A percentile compares a stretch with the other conserved stretches of the same genome.
Evolutionary conservation across 2,329 filamentous ascomycete species (phyloP).

Genomic region (Tolypocladium capitatum): DNA sequence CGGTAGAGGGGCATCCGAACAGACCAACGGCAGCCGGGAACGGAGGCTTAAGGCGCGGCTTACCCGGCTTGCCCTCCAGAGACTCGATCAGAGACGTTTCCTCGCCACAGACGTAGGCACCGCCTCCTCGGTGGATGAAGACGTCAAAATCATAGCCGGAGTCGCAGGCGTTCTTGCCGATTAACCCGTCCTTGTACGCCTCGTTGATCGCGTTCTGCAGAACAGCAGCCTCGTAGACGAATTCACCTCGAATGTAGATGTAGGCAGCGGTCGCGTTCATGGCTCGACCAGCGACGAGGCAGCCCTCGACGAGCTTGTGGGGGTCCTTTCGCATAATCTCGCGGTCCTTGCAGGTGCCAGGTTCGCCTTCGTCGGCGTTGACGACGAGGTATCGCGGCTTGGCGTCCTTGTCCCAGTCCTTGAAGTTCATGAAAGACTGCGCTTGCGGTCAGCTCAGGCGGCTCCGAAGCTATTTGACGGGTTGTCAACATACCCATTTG

Average conservation of each 20-base stretch:
- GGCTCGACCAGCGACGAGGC: conserved; percentile 84
- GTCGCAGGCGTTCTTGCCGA: conserved; percentile 96
- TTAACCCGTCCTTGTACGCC: conserved; percentile 84
- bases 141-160: conserved; percentile 98
- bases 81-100: conserved; percentile 98
- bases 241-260: conserved; percentile 98
- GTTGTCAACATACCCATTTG: conserved; percentile 71
- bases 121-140: conserved; percentile 90
- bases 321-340: conserved; percentile 99
- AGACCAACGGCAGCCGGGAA: conserved; percentile 96
- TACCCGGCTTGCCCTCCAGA: conserved; percentile 94
- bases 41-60: conserved; percentile 95
- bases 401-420: conserved; percentile 95
- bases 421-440: conserved; percentile 99
- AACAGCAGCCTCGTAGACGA: conserved; percentile 88
- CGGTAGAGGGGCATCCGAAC: conserved; percentile 94
- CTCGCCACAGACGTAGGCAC: conserved; percentile 95
- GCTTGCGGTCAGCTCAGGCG: background rate
- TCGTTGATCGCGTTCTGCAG: conserved; percentile 95
- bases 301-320: conserved; percentile 97
- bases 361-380: conserved; percentile 97
- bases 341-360: conserved; percentile 97
- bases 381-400: conserved; percentile 95
- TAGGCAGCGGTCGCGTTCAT: conserved; percentile 99
- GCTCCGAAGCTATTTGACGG: too few species aligned